Base-by-base conservation (phyloP, 2,329 filamentous ascomycete genomes). In the Dothistroma septosporum region DNA sequence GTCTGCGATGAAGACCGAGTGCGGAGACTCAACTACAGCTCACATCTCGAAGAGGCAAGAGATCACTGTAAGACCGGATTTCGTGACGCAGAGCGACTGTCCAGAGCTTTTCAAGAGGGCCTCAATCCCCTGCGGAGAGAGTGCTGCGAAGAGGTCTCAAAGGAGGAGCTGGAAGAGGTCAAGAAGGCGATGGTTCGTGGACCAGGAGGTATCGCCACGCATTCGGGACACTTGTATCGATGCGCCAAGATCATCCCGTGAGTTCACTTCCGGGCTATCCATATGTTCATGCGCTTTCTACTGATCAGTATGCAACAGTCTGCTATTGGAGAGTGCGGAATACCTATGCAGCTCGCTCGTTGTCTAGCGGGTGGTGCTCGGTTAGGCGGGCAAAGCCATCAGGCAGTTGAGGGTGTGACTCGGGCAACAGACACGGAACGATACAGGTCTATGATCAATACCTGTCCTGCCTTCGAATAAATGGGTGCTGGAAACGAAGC, bases 301-400 rank as follows among this genome's bases (percentile, higher is more conserved):
- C 55, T 58, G 46, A 58, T 22, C 9, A 41, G 21, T 41, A 12
- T 16, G 21, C 19, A 12, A 28, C 12, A 46, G 35, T 62, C 55
- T 28, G 32, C 55, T 21, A 55, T 68, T 14, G 66, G 69, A 2
- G 71, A 75, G 31, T 77, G 79, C 61, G 79, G 76, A 67, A 83
- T 85, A 79, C 83, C 87, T 0, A 87, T 88, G 84, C 62, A 90
- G 70, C 58, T 68, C 19, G 80, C 86, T 1, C 72, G 72, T 1
- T 91, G 88, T 65, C 86, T 87, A 0, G 81, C 89, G 63, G 91
- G 87, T 64, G 80, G 78, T 1, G 78, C 78, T 1, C 62, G 72
- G 0, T 79, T 90, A 32, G 87, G 86, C 1, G 87, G 87, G 0
- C 69, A 66, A 50, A 10, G 79, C 44, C 85, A 88, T 70, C 57